Base-by-base conservation (phyloP, 1,284 basidiomycete species). In the Microbotryum saponariae region DNA sequence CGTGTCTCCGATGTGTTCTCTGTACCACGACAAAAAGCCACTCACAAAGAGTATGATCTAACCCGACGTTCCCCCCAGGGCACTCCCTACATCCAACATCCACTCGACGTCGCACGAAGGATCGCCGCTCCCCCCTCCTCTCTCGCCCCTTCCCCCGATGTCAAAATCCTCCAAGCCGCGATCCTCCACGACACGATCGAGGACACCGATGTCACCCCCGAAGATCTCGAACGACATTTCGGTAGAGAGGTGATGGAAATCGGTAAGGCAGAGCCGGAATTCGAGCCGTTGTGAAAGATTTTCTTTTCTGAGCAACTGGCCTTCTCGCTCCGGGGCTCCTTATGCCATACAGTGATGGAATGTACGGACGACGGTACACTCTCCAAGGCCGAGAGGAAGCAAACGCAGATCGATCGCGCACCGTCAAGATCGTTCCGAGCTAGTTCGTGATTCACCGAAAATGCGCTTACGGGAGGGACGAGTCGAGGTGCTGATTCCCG, bases 111-210 rank as follows among this genome's bases (percentile, higher is more conserved):
- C 18, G 66, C 66, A 0, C 16, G 47, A 21, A 25, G 58, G 4
- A 60, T 68, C 23, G 52, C 64, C 1, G 31, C 18, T 6, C 37
- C 37, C 0, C 59, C 37, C 5, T 58, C 54, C 44, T 50, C 37
- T 9, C 29, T 68, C 12, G 29, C 51, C 27, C 58, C 60, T 16
- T 27, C 27, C 20, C 27, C 58, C 21, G 55, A 61, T 6, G 25
- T 64, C 4, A 47, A 61, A n/a, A 42, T 66, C 8, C 29, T 77
- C 3, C 75, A 77, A 59, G 76, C 77, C 1, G 77, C 77, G 0
- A 67, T 78, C 3, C 65, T 78, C 27, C 77, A 78, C 59, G 77
- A 78, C 62, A 76, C 76, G 2, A 73, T 78, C 16, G 77, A 78
- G 65, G 77, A 78, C 59, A 78, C 77, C 6, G 71, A 75, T 47